Percentiles rank a stretch among this genome's conserved stretches.
Conservation (phyloP, 2,329 filamentous ascomycete species). For the Ascochyta koolunga region DNA sequence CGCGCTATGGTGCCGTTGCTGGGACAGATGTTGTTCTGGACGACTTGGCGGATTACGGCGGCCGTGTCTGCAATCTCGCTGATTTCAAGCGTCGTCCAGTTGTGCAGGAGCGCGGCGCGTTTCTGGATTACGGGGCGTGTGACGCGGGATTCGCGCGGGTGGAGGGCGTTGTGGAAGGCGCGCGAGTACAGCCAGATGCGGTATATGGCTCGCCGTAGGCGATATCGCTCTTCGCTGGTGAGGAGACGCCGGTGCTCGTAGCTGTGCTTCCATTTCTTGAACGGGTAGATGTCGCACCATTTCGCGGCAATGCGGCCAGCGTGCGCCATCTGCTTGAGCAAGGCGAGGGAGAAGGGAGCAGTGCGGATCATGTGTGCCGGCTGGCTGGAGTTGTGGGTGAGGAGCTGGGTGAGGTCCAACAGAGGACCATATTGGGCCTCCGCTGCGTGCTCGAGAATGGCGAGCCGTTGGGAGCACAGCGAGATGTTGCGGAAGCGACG, state of each 20-base stretch:
- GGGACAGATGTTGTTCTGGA: constrained; percentile 65
- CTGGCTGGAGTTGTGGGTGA: constrained; percentile 66
- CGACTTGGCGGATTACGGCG: constrained; percentile 60
- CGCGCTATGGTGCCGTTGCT: constrained; percentile 65
- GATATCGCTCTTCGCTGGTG: constrained; percentile 55
- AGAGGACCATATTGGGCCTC: constrained; percentile 65
- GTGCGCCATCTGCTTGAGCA: constrained; percentile 62
- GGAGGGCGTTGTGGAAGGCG: constrained; percentile 62
- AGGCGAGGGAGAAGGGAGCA: constrained; percentile 60
- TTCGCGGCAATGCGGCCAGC: constrained; percentile 61
- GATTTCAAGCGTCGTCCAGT: constrained; percentile 62
- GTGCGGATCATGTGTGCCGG: constrained; percentile 60
- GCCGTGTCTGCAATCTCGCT: constrained; percentile 66
- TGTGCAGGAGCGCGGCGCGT: constrained; percentile 63
- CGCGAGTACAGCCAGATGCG: constrained; percentile 65
- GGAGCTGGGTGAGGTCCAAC: constrained; percentile 63
- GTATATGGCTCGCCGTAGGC: constrained; percentile 63
- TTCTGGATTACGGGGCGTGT: constrained; percentile 55
- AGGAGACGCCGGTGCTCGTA: constrained; percentile 62
- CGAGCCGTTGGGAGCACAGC: constrained; percentile 59
- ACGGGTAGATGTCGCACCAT: constrained; percentile 67
- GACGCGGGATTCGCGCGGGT: constrained; percentile 58
- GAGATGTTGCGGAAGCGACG: constrained; percentile 61
- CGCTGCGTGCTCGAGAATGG: constrained; percentile 60
- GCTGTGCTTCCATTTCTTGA: constrained; percentile 67